Evolutionary conservation across 345 rosid genomes (phyloP).

Genomic region (Tarenaya hassleriana): DNA sequence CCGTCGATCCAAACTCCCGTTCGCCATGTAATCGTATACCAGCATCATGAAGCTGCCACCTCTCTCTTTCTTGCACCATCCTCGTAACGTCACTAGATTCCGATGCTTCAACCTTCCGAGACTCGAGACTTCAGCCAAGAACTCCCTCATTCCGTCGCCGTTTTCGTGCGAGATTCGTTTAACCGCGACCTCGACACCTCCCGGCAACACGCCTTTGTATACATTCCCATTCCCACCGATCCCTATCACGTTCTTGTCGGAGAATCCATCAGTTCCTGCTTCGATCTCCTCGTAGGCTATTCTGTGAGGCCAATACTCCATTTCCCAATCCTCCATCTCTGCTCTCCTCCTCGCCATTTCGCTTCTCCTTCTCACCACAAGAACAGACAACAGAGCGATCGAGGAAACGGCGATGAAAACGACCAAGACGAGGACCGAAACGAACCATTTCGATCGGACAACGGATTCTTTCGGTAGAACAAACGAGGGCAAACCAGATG

Average conservation of each 20-base stretch:
- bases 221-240: constrained; percentile 78
- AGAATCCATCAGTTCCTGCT: constrained; percentile 49
- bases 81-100: constrained; percentile 59
- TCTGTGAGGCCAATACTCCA: constrained; percentile 87
- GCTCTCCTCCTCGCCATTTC: constrained; percentile 45
- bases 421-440: constrained; percentile 37
- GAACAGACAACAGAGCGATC: constrained; percentile 22
- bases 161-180: constrained; percentile 63
- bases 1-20: constrained; percentile 62
- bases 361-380: constrained; percentile 40
- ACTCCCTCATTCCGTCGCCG: constrained; percentile 54
- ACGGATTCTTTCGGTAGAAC: constrained; percentile 42
- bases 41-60: constrained; percentile 75
- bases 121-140: constrained; percentile 68
- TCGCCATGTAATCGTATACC: constrained; percentile 75
- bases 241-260: constrained; percentile 63
- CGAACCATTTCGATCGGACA: constrained; percentile 36
- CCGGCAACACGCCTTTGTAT: constrained; percentile 57
- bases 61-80: constrained; percentile 72
- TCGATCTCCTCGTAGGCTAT: constrained; percentile 53
- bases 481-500: constrained; percentile 65
- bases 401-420: constrained; percentile 32
- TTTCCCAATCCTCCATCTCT: constrained; percentile 77
- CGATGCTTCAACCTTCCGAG: constrained; percentile 68
- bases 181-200: constrained; percentile 56